phyloP scores from a whole-genome alignment of 2,329 filamentous ascomycete genomes.

The Amesomyces nigricolor region DNA sequence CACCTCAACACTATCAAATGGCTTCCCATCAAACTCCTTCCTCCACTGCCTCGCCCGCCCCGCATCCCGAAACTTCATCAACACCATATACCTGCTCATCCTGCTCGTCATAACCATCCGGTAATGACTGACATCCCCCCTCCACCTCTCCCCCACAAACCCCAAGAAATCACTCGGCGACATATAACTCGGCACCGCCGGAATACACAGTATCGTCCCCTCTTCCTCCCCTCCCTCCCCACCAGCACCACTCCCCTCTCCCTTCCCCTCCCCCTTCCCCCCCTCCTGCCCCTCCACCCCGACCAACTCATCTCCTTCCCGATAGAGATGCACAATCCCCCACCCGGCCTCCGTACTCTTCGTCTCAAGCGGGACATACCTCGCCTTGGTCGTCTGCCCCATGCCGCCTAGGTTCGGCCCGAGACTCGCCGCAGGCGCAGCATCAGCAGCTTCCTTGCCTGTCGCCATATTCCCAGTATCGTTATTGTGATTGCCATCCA shows the following conservation, averaged over 20 bases:
- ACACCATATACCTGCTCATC: constrained; percentile 87
- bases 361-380: constrained; percentile 65
- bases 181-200: constrained; percentile 91
- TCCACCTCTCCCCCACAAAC: constrained; percentile 83
- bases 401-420: constrained; percentile 52
- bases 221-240: constrained; percentile 27
- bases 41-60: constrained; percentile 74
- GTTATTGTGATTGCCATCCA: constrained; percentile 25
- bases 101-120: constrained; percentile 86
- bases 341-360: constrained; percentile 75
- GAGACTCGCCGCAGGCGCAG: constrained; percentile 34
- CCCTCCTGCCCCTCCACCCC: no score
- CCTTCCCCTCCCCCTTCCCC: constrained; percentile 2
- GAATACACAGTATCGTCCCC: constrained; percentile 80
- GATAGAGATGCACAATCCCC: constrained; percentile 91
- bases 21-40: constrained; percentile 81
- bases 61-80: constrained; percentile 84
- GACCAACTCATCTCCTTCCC: constrained; percentile 68
- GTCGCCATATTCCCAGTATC: constrained; percentile 17
- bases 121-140: constrained; percentile 84
- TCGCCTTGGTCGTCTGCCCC: constrained; percentile 76
- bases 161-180: constrained; percentile 85
- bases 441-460: constrained; percentile 30
- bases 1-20: constrained; percentile 89
- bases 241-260: constrained; percentile 24